These are phyloP conservation scores for Peniophora sp. DNA, from an alignment of 1,284 basidiomycete genomes.

Conservation along the genomic window DNA sequence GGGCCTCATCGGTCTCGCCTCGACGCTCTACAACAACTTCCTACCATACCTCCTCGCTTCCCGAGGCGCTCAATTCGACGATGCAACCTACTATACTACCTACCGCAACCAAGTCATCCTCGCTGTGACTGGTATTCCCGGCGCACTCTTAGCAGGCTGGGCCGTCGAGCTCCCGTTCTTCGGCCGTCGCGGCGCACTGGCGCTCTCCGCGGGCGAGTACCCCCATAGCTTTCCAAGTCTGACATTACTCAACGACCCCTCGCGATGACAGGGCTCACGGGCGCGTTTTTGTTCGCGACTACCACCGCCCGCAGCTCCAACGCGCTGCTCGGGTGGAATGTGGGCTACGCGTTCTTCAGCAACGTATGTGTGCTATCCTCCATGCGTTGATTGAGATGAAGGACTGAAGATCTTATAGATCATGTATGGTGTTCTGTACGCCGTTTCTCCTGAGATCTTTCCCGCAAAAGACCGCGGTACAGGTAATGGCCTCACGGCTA, in stretches of 20 bases:
- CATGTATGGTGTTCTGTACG: conserved; percentile 75
- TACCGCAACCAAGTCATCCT: conserved; percentile 56
- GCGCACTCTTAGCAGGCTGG: conserved; percentile 57
- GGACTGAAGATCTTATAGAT: conserved; percentile 24
- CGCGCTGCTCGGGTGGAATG: conserved; percentile 64
- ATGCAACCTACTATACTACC: conserved; percentile 39
- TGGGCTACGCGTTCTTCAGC: conserved; percentile 54
- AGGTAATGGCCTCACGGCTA: conserved; percentile 50
- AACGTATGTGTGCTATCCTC: conserved; percentile 29
- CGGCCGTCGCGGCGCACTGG: conserved; percentile 58
- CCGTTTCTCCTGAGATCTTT: conserved; percentile 64
- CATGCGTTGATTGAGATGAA: conserved; percentile 9
- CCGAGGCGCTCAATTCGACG: conserved; percentile 41
- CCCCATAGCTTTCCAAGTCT: conserved; percentile 24
- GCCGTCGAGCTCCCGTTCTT: conserved; percentile 52
- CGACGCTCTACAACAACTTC: conserved; percentile 55
- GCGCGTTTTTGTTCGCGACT: conserved; percentile 62
- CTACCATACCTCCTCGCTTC: conserved; percentile 38
- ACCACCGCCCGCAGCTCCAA: conserved; percentile 62
- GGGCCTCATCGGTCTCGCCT: conserved; percentile 58
- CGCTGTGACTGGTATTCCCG: conserved; percentile 58
- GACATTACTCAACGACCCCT: conserved; percentile 30
- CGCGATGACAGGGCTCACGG: conserved; percentile 50
- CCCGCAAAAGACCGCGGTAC: conserved; percentile 66
- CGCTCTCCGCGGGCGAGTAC: conserved; percentile 41